These are phyloP conservation scores for Flaveria ramosissima DNA, from an alignment of 129 eudicot genomes.

Conservation along the genomic window DNA sequence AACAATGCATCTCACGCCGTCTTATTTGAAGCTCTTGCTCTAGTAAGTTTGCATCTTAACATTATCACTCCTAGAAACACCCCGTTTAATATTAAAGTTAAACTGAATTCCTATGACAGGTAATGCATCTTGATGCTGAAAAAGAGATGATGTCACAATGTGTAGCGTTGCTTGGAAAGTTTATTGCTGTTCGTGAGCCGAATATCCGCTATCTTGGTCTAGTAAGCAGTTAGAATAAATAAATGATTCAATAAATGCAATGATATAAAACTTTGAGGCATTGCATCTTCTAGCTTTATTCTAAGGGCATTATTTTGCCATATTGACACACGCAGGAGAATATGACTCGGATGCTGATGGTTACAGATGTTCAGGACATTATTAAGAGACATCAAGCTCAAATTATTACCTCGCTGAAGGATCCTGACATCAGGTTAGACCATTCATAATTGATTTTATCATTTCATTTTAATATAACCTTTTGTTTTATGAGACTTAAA, in stretches of 20 bases:
- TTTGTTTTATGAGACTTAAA: slow-evolving; percentile 9
- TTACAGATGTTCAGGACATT: slow-evolving; percentile 91
- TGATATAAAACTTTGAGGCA: neutral
- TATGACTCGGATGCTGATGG: slow-evolving; percentile 99
- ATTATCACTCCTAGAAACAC: neutral
- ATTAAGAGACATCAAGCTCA: slow-evolving; percentile 97
- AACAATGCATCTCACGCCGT: slow-evolving; percentile 99
- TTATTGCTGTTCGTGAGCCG: slow-evolving; percentile 98
- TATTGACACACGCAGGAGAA: slow-evolving; percentile 69
- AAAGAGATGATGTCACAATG: slow-evolving; percentile 99
- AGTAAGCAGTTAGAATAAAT: slow-evolving; percentile 50
- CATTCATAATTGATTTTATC: slow-evolving; percentile 12
- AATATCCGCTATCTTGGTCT: slow-evolving; percentile 96
- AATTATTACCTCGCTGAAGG: slow-evolving; percentile 90
- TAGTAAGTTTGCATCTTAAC: slow-evolving; percentile 54
- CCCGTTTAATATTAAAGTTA: neutral
- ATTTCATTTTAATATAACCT: neutral
- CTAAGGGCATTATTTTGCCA: slow-evolving; percentile 36
- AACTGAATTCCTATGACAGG: slow-evolving; percentile 44
- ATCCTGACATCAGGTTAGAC: slow-evolving; percentile 93
- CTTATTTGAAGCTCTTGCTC: slow-evolving; percentile 98
- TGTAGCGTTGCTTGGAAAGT: slow-evolving; percentile 96
- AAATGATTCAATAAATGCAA: neutral
- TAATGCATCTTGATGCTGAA: slow-evolving; percentile 99
- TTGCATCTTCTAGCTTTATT: slow-evolving; percentile 17